Evolutionary conservation across 2,329 filamentous ascomycete species (phyloP), one percentile per base, ranked within the genome.

Genomic region (Pyrenophora graminea): DNA sequence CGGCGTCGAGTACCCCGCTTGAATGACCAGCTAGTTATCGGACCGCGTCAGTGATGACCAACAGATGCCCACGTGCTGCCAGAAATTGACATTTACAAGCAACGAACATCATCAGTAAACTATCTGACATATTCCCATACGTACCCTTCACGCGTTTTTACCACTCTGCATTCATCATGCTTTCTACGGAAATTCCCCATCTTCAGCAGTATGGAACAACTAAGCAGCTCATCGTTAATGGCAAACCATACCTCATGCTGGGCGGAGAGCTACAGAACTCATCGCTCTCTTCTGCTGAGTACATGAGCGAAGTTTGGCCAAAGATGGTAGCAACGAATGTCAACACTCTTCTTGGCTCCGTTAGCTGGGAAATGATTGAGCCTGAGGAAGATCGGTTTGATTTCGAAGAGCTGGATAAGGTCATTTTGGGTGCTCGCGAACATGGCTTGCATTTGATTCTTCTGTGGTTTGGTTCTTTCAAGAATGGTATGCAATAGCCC

Each of bases 231-330:
- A 61, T 77, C 37, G 74, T 79, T 53, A 56, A 79, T 62, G 76
- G 72, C 53, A 61, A 74, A 25, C 77, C 76, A 0, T 77, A 77
- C 45, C 72, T 79, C 31, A 74, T 77, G 53, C 68, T 77, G 5
- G 74, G 67, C n/a, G 77, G 64, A 8, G 76, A 80, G 63, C 62
- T 79, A 32, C 78, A 80, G 47, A 80, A 80, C 56, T 80, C 77
- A 0, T 77, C 76, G 1, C 66, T 80, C 39, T 75, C 70, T 7
- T 79, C 75, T 4, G 69, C 74, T 6, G 65, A 71, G 39, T 79
- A 75, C 50, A 80, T 80, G 77, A 59, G 67, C 13, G 66, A 71
- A 23, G 58, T 74, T 6, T 80, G 77, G 76, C 68, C 71, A 27
- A 77, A 76, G 41, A 64, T 80, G 54, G 66, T 64, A 4, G 67